Evolutionary conservation across 116 monocot species (phyloP), one percentile per base, ranked within the genome.

Genomic region (Posidonia oceanica): DNA sequence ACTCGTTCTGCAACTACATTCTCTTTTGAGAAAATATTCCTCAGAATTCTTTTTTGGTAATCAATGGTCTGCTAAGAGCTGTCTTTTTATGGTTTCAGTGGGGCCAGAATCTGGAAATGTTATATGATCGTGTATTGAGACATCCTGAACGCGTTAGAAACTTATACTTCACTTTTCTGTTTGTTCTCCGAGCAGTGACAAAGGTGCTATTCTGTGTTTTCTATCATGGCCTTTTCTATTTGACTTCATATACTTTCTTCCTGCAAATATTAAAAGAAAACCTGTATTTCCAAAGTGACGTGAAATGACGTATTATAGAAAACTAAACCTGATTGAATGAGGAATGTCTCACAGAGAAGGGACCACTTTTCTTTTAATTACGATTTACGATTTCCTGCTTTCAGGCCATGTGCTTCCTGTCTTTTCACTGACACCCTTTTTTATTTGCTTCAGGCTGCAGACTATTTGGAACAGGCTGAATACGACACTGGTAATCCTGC

Each of bases 141-240:
- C 71, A 83, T 65, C 90, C 87, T 42, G 90, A 94, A 16, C 87
- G 90, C 60, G 94, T 94, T 23, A 77, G 66, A 41, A 94, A 94
- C 67, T 61, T 94, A 55, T 94, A 94, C 81, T 94, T 89, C 72
- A 89, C 94, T 36, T 94, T 85, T 78, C 87, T 87, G 38, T 94
- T 94, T 83, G 94, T 94, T 90, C 94, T 94, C 21, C 90, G 94
- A 40, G 94, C 94, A 38, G 85, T 78, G n/a, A 90, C 94, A 54
- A 94, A 94, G 94, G 94, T 90, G 65, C 66, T 56, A 13, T 73
- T 65, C 2, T 0, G 53, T 76, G 60, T 12, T 48, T 44, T 69
- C 58, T 12, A 10, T 48, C 44, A 44, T 44, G 48, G 2, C 7
- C 7, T 48, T 48, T 12, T 48, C 12, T 48, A 48, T 48, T 48